Conservation (phyloP, 768 basidiomycete species). For the Candolleomyces efflorescens region DNA sequence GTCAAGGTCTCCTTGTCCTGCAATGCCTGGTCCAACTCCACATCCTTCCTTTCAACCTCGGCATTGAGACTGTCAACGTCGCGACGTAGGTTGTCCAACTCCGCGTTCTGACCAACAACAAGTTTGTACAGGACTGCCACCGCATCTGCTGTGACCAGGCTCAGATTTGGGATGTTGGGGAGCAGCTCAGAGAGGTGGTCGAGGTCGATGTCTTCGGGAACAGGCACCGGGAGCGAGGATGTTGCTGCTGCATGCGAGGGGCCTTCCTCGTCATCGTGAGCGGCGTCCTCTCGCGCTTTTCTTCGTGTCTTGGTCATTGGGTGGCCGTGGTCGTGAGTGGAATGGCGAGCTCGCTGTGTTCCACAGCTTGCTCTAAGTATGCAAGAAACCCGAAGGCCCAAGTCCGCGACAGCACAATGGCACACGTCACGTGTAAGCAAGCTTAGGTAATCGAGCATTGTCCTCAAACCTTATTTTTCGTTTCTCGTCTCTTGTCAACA, state of each 20-base stretch:
- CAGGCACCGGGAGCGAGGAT: constrained; percentile 26
- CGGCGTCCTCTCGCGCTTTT: constrained; percentile 53
- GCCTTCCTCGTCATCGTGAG: constrained; percentile 22
- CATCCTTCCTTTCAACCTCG: constrained; percentile 64
- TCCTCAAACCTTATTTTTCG: constrained; percentile 34
- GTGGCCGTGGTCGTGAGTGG: constrained; percentile 6
- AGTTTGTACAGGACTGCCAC: constrained; percentile 61
- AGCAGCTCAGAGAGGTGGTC: constrained; percentile 55
- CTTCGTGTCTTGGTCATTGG: constrained; percentile 52
- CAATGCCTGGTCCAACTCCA: constrained; percentile 81
- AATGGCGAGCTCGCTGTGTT: constrained; percentile 26
- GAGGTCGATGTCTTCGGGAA: constrained; percentile 68
- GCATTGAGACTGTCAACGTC: constrained; percentile 72
- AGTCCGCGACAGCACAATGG: constrained; percentile 15
- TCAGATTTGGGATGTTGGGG: constrained; percentile 39
- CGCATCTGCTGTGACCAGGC: constrained; percentile 40
- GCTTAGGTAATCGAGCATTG: constrained; percentile 24
- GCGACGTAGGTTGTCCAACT: constrained; percentile 50
- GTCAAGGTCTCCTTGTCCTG: constrained; percentile 68
- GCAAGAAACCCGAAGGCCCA: constrained; percentile 3
- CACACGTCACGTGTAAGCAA: constrained; percentile 23
- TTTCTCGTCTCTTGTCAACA: constrained; percentile 30
- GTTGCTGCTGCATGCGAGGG: constrained; percentile 23
- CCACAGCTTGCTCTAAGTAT: constrained; percentile 30
- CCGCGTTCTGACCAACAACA: constrained; percentile 51